phyloP scores from a whole-genome alignment of 2,329 filamentous ascomycete genomes.

The Herpotrichia juniperi region DNA sequence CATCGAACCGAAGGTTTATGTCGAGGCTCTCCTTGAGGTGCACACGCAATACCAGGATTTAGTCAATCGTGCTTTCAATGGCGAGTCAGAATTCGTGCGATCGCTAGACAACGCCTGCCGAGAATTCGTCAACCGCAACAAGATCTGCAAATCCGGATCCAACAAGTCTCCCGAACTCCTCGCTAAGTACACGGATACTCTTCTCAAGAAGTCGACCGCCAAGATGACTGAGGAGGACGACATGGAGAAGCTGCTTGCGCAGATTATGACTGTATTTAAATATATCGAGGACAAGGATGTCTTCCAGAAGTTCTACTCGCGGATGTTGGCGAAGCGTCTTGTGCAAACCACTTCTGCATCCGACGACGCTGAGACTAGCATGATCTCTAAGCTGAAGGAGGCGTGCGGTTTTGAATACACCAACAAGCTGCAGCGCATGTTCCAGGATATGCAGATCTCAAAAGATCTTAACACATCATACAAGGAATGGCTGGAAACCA shows the following conservation, averaged over 20 bases:
- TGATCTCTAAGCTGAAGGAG: slow-evolving; percentile 99
- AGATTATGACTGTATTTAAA: slow-evolving; percentile 99
- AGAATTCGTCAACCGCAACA: slow-evolving; percentile 97
- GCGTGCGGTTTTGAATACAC: slow-evolving; percentile 99
- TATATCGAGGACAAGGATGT: slow-evolving; percentile 99
- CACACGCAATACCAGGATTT: slow-evolving; percentile 92
- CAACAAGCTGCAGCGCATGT: slow-evolving; percentile 99
- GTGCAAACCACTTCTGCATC: slow-evolving; percentile 96
- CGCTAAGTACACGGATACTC: slow-evolving; percentile 91
- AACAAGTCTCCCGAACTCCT: slow-evolving; percentile 94
- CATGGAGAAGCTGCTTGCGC: slow-evolving; percentile 82
- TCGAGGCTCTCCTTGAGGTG: slow-evolving; percentile 91
- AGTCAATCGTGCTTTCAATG: slow-evolving; percentile 90
- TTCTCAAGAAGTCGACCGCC: slow-evolving; percentile 84
- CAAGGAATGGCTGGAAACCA: slow-evolving; percentile 74
- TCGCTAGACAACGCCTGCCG: slow-evolving; percentile 96
- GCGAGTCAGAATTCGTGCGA: slow-evolving; percentile 95
- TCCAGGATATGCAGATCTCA: slow-evolving; percentile 99
- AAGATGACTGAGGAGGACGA: slow-evolving; percentile 94
- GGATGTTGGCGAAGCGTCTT: slow-evolving; percentile 91
- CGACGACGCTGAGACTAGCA: slow-evolving; percentile 96
- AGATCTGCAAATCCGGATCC: slow-evolving; percentile 90
- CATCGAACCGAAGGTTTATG: slow-evolving; percentile 94
- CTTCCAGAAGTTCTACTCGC: slow-evolving; percentile 99
- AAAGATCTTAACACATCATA: slow-evolving; percentile 94